Evolutionary conservation across 169 alveolate species (phyloP), one percentile per base, ranked within the genome.

Genomic region (Eimeria zaria): DNA sequence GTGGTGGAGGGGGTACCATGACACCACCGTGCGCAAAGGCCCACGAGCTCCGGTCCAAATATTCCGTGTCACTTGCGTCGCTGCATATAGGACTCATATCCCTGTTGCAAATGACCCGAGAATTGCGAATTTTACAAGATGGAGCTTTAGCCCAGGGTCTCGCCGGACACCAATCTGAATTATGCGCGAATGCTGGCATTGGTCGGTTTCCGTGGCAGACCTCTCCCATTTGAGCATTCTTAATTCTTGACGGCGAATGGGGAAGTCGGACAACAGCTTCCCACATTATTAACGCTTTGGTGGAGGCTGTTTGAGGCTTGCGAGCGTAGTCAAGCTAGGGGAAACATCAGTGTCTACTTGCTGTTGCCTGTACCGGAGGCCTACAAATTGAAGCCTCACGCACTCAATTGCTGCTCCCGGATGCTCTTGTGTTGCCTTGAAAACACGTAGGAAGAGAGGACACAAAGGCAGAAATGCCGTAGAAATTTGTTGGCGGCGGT

Each of bases 31-130:
- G 91, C 30, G 30, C 78, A 36, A 20, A 84, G n/a, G 60, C 60
- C 91, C 91, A 84, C 14, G 91, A 1, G 33, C 58, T 60, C 39
- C 91, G 55, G 20, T 84, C 91, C 58, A 60, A 24, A 22, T 55
- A 60, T 18, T 84, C 91, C 74, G 91, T 53, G 74, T 84, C 91
- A 58, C 91, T 84, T 33, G 91, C 55, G 48, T 84, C 91, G 91
- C 91, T 84, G 55, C 91, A 84, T 7, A 84, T 84, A 7, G 91
- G 91, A 39, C 91, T 84, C 91, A 84, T 84, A 36, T 84, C 91
- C 30, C 91, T 53, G 74, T 78, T 84, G 69, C 74, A 84, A 60
- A 41, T 5, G 60, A 11, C 36, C 78, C 91, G 55, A 33, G 78
- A 39, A 36, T 53, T 39, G 27, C 41, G 76, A 53, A 30, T 11